These are phyloP conservation scores for Pisolithus orientalis DNA, from an alignment of 768 basidiomycete genomes.

Conservation along the genomic window DNA sequence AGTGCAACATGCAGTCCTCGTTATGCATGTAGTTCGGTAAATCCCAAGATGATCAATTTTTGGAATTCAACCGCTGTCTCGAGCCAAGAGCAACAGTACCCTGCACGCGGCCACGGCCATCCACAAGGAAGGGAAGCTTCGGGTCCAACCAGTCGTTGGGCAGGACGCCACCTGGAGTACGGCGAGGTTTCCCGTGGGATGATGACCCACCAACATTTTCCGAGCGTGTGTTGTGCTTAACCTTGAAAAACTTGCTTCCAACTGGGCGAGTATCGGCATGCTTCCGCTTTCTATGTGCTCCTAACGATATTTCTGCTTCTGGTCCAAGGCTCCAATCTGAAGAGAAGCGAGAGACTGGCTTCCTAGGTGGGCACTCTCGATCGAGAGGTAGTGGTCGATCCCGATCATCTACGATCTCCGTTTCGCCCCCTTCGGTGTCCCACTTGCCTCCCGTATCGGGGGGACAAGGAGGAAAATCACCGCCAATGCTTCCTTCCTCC, in stretches of 20 bases:
- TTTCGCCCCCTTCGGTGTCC: constrained; percentile 2
- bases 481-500: constrained; percentile 12
- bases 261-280: constrained; percentile 6
- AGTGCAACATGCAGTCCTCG: too few relatives aligned
- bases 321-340: constrained; percentile 19
- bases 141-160: not conserved
- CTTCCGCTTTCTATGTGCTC: constrained; percentile 7
- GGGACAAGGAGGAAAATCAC: constrained; percentile 8
- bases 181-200: not conserved
- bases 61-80: constrained; percentile 26
- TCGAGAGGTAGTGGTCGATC: constrained; percentile 2
- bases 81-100: constrained; percentile 21
- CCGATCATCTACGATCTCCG: not conserved
- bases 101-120: constrained; percentile 17
- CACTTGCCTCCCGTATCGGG: constrained; percentile 1
- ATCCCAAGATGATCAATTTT: constrained; percentile 14
- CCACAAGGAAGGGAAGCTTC: constrained; percentile 13
- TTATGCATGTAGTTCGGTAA: not conserved
- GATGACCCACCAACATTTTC: constrained; percentile 2
- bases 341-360: constrained; percentile 6
- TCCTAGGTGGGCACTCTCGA: constrained; percentile 4
- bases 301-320: constrained; percentile 8
- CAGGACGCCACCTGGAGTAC: not conserved
- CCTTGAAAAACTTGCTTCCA: constrained; percentile 19
- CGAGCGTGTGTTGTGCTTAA: constrained; percentile 9